Evolutionary conservation across 495 filamentous ascomycete species (phyloP).

Genomic region (Tuber magnatum): DNA sequence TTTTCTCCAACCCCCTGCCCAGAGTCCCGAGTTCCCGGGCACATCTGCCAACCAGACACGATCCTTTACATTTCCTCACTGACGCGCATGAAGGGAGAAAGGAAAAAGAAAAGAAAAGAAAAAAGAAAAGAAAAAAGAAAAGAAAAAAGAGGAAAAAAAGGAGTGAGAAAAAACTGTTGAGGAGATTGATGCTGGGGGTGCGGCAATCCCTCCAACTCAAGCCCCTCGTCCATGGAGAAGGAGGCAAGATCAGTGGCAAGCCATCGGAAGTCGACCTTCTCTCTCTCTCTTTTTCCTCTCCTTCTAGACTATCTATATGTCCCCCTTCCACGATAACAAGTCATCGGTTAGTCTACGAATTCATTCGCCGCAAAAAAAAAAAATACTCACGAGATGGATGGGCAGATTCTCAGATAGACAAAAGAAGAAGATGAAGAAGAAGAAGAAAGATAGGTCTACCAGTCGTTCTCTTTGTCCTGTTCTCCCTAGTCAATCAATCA

Average conservation of each 20-base stretch:
- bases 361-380: background rate
- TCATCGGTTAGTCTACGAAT: background rate
- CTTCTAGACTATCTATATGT: background rate
- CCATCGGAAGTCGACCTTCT: background rate
- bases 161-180: background rate
- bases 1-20: background rate
- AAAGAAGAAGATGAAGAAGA: background rate
- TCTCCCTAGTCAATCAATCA: background rate
- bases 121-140: too few relatives aligned
- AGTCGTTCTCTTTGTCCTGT: background rate
- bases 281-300: background rate
- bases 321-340: background rate
- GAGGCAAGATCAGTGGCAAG: background rate
- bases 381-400: background rate
- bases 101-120: conserved; percentile 1
- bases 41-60: conserved; percentile 4
- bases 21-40: conserved; percentile 25
- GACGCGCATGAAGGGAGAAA: conserved; percentile 7
- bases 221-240: background rate
- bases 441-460: background rate
- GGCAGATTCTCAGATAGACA: background rate
- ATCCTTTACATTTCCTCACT: background rate
- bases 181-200: background rate
- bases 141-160: background rate
- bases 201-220: conserved; percentile 3